Conservation (phyloP, 208 protist genomes). For the Wallacemonas collosoma region DNA sequence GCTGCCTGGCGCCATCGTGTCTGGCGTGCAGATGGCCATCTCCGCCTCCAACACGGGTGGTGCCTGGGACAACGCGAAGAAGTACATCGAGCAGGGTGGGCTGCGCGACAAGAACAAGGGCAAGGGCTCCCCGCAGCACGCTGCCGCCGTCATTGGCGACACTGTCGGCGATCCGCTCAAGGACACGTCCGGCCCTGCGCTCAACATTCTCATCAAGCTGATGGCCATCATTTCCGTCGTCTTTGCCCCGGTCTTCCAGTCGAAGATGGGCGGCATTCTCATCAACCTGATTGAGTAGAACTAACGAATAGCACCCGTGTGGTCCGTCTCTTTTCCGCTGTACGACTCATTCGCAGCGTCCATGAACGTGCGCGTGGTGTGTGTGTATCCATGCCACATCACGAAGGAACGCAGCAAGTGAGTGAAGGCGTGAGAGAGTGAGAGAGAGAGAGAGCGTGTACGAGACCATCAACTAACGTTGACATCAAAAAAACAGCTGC, state of each 20-base stretch:
- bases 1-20: conserved; percentile 90
- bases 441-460: too few species aligned
- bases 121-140: conserved; percentile 92
- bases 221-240: conserved; percentile 96
- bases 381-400: too few species aligned
- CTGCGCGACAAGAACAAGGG: conserved; percentile 89
- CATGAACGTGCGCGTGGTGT: too few species aligned
- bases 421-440: too few species aligned
- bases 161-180: conserved; percentile 98
- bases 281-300: conserved; percentile 57
- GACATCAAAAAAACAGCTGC: too few species aligned
- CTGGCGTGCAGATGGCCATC: conserved; percentile 94
- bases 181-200: conserved; percentile 95
- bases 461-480: too few species aligned
- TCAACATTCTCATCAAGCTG: conserved; percentile 97
- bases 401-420: too few species aligned
- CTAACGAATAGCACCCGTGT: too few species aligned
- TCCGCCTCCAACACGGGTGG: conserved; percentile 95
- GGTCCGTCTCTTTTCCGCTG: too few species aligned
- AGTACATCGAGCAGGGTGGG: conserved; percentile 94
- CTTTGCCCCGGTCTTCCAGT: conserved; percentile 88
- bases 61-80: conserved; percentile 98
- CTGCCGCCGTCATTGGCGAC: conserved; percentile 96
- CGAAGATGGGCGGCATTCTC: conserved; percentile 72
- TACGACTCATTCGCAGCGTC: too few species aligned